Evolutionary conservation across 2,329 filamentous ascomycete genomes (phyloP).

Genomic region (Neonectria faginata): DNA sequence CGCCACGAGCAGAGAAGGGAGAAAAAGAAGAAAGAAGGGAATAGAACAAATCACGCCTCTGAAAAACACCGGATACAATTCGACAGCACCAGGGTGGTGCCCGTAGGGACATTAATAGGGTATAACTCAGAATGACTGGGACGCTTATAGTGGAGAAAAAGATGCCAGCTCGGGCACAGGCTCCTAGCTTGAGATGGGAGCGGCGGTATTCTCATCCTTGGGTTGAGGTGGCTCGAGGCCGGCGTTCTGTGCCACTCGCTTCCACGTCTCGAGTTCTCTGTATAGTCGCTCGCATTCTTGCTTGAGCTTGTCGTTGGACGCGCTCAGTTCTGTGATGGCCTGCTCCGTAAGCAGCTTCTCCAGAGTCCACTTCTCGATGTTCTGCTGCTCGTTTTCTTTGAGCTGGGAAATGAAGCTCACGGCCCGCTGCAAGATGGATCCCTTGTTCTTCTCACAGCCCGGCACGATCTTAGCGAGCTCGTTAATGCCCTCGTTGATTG

Average conservation of each 20-base stretch:
- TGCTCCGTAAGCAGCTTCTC: conserved; percentile 92
- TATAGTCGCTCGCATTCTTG: conserved; percentile 82
- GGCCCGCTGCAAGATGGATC: conserved; percentile 91
- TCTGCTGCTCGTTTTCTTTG: conserved; percentile 92
- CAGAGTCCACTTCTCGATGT: conserved; percentile 93
- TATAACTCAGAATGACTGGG: conserved; percentile 40
- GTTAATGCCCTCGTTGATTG: conserved; percentile 99
- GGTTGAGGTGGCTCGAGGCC: conserved; percentile 62
- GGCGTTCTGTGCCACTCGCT: conserved; percentile 72
- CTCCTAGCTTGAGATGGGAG: conserved; percentile 47
- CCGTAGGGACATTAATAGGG: conserved; percentile 33
- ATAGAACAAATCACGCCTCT: conserved; percentile 26
- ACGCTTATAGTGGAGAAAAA: conserved; percentile 19
- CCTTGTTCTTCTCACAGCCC: conserved; percentile 98
- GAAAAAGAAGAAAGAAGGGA: conserved; percentile 16
- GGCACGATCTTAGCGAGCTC: conserved; percentile 98
- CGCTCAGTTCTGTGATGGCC: conserved; percentile 87
- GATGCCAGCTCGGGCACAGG: conserved; percentile 32
- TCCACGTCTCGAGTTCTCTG: conserved; percentile 83
- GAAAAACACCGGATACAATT: conserved; percentile 27
- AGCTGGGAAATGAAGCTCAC: conserved; percentile 95
- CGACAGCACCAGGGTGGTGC: conserved; percentile 12
- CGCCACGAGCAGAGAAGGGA: conserved; percentile 15
- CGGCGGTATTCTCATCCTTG: conserved; percentile 50
- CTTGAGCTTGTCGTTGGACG: conserved; percentile 89